Percentiles rank a stretch among this genome's conserved stretches.
These are phyloP conservation scores for Glomus cerebriforme DNA, from an alignment of 192 early-diverging fungal genomes.

Conservation along the genomic window DNA sequence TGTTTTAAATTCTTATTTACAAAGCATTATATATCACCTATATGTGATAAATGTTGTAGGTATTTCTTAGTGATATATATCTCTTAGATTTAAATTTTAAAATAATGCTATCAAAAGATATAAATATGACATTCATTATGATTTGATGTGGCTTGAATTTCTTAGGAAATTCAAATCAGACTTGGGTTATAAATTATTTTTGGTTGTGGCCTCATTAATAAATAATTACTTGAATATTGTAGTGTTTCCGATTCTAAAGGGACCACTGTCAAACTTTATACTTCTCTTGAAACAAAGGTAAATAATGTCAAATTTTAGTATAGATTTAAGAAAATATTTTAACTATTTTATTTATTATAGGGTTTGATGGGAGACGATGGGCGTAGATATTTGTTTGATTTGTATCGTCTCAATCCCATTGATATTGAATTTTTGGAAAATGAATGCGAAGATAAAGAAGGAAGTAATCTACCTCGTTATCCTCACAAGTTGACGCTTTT, in stretches of 20 bases:
- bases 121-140: neutral
- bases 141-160: too few species aligned
- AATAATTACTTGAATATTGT: neutral
- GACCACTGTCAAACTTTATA: constrained; percentile 64
- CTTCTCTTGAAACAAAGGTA: constrained; percentile 84
- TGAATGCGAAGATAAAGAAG: constrained; percentile 60
- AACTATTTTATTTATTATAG: neutral
- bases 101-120: too few species aligned
- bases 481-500: constrained; percentile 85
- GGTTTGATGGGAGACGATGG: constrained; percentile 91
- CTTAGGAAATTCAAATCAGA: neutral
- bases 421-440: constrained; percentile 88
- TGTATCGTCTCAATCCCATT: constrained; percentile 88
- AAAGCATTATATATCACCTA: neutral
- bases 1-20: too few species aligned
- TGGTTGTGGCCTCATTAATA: neutral
- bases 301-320: neutral
- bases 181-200: neutral
- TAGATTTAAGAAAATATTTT: neutral
- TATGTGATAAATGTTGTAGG: neutral
- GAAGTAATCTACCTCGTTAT: constrained; percentile 62
- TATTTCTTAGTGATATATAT: too few species aligned
- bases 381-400: constrained; percentile 89
- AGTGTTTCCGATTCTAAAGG: constrained; percentile 70
- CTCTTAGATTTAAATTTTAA: too few species aligned